phyloP scores from a whole-genome alignment of 345 rosid genomes.

The Eucalyptus erythrocorys region DNA sequence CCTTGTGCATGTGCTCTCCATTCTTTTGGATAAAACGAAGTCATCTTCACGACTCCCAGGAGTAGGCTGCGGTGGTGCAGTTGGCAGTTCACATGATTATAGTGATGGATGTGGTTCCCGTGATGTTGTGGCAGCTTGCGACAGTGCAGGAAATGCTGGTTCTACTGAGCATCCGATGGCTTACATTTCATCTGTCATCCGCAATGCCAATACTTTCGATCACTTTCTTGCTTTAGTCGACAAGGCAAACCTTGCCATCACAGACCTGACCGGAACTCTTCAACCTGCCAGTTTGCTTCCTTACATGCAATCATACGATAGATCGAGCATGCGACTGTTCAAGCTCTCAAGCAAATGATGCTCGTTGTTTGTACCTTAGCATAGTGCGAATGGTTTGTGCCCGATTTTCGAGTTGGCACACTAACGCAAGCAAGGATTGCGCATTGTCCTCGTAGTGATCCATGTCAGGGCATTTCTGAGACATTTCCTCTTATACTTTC shows the following conservation, averaged over 20 bases:
- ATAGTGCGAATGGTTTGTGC: not conserved
- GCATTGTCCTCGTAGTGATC: not conserved
- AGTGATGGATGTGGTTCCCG: not conserved
- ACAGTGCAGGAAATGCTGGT: not conserved
- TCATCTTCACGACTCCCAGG: not conserved
- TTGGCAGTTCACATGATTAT: not conserved
- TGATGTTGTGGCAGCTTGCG: not conserved
- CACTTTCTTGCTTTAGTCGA: constrained; percentile 39
- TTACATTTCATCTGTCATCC: constrained; percentile 63
- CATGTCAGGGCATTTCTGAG: not conserved
- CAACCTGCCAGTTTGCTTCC: constrained; percentile 47
- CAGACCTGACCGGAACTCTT: constrained; percentile 32
- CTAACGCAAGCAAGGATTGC: not conserved
- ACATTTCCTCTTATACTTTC: not conserved
- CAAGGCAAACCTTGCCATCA: constrained; percentile 29
- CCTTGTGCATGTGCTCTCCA: constrained; percentile 44
- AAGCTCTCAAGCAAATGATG: not conserved
- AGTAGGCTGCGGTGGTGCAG: not conserved
- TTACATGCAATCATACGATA: not conserved
- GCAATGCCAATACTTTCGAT: constrained; percentile 51
- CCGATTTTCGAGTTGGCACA: not conserved
- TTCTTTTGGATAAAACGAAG: constrained; percentile 27
- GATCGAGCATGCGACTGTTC: not conserved
- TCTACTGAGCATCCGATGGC: constrained; percentile 21
- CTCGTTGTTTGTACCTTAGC: not conserved